Evolutionary conservation across 495 filamentous ascomycete species (phyloP).

Genomic region (Durotheca rogersii): DNA sequence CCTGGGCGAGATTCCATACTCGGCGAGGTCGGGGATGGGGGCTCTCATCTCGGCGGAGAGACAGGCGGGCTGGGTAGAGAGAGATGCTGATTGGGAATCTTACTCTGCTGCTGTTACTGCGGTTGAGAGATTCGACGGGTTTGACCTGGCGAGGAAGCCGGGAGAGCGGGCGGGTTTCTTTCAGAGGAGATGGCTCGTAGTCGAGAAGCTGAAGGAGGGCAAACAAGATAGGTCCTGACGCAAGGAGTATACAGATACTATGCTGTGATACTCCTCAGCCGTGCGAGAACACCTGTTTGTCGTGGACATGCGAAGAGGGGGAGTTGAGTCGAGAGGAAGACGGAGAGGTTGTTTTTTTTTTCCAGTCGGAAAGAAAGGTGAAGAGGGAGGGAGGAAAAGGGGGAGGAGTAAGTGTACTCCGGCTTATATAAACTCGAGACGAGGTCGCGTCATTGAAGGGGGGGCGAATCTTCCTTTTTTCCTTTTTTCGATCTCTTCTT

Average conservation of each 20-base stretch:
- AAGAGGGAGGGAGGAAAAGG: background rate
- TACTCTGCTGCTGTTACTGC: background rate
- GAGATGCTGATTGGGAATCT: background rate
- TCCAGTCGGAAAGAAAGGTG: constrained; percentile 1
- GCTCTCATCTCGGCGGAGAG: constrained; percentile 66
- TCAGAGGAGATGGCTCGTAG: constrained; percentile 13
- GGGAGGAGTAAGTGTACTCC: background rate
- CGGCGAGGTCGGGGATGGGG: constrained; percentile 70
- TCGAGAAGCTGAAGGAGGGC: too few relatives aligned
- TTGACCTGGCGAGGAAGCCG: constrained; percentile 6
- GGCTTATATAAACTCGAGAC: too few relatives aligned
- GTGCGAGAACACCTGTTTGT: constrained; percentile 44
- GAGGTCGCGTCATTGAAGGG: too few relatives aligned
- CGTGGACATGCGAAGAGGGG: constrained; percentile 41
- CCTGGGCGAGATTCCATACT: constrained; percentile 84
- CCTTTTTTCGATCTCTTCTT: too few relatives aligned
- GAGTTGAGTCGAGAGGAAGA: constrained; percentile 9
- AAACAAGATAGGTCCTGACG: constrained; percentile 52
- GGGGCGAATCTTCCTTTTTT: too few relatives aligned
- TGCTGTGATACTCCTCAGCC: constrained; percentile 63
- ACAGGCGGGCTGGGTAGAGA: constrained; percentile 1
- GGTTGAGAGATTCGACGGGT: too few relatives aligned
- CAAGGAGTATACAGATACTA: constrained; percentile 61
- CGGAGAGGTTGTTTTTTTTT: too few relatives aligned
- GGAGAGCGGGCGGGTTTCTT: too few relatives aligned